Evolutionary conservation across 352 stramenopile genomes (phyloP).

Genomic region (Phytophthora kernoviae): DNA sequence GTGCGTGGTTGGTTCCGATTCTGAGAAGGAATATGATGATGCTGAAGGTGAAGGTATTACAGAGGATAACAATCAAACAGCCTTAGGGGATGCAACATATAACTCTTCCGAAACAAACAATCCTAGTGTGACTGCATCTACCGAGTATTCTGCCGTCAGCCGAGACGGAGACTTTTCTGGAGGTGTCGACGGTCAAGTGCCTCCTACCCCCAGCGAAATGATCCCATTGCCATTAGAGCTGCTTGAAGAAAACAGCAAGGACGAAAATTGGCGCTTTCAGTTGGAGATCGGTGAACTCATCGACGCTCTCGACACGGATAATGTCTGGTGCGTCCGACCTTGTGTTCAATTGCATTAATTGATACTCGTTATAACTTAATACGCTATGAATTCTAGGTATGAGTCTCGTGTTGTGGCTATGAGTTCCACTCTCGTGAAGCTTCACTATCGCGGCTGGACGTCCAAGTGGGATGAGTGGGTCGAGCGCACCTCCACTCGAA

Average conservation of each 20-base stretch:
- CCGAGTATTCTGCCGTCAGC: not conserved
- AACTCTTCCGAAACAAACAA: conserved; percentile 1
- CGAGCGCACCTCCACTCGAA: conserved; percentile 81
- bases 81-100: not conserved
- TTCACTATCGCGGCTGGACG: conserved; percentile 98
- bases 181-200: not conserved
- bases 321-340: conserved; percentile 50
- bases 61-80: conserved; percentile 5
- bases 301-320: conserved; percentile 70
- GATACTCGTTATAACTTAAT: not conserved
- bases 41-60: no score
- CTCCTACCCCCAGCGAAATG: conserved; percentile 6
- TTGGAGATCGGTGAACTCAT: conserved; percentile 61
- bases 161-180: not conserved
- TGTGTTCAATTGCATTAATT: no score
- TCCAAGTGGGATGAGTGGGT: conserved; percentile 98
- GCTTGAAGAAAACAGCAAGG: conserved; percentile 7
- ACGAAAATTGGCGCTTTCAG: conserved; percentile 61
- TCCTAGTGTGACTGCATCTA: not conserved
- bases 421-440: conserved; percentile 69
- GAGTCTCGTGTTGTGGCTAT: conserved; percentile 62
- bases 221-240: conserved; percentile 13
- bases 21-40: not conserved
- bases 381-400: conserved; percentile 29
- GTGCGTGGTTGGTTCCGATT: conserved; percentile 26